Evolutionary conservation across 192 early-diverging fungal genomes (phyloP), one percentile per base, ranked within the genome.

Genomic region (Linnemannia zychae): DNA sequence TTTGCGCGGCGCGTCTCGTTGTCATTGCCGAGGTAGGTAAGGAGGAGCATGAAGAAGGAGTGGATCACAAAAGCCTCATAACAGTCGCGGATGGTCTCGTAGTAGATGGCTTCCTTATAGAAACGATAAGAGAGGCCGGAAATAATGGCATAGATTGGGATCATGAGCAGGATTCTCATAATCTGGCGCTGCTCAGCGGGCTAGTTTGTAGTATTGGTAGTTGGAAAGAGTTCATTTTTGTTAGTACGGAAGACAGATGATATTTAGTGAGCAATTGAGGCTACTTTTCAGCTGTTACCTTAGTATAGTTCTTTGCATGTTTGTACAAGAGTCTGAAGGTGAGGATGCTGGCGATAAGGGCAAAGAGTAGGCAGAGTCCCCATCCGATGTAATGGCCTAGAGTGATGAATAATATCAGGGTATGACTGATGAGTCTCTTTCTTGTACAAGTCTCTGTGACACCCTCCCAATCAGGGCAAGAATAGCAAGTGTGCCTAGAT

Each of bases 31-130:
- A 95, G 87, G 80, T 92, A 95, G 71, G 90, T 91, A 34, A 95
- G 76, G 68, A 96, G 78, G 46, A 96, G 88, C 68, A 93, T 87
- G 84, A 94, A 95, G 90, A 96, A 96, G 13, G 91, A 91, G 49
- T 91, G 88, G 80, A 96, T 94, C 28, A 90, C 92, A 88, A 95
- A 92, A 16, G 93, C 91, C 82, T 96, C 94, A 80, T 96, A 96
- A 75, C 89, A 93, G 80, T 95, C 93, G 50, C 95, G 92, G 46
- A 95, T 80, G 0, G 92, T 92, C 73, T 89, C 90, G 72, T 91
- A 92, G 89, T 94, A 96, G 38, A 92, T 91, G 20, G 92, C 88
- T 72, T 92, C 87, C 69, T 90, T 87, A 74, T 94, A 94, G 81
- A 90, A 96, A 40, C 93, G 90, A 87, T 95, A 96, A 74, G 90